Percentiles rank a stretch among this genome's conserved stretches.
Evolutionary conservation across 2,329 filamentous ascomycete species (phyloP).

Genomic region (Aspergillus eucalypticola): DNA sequence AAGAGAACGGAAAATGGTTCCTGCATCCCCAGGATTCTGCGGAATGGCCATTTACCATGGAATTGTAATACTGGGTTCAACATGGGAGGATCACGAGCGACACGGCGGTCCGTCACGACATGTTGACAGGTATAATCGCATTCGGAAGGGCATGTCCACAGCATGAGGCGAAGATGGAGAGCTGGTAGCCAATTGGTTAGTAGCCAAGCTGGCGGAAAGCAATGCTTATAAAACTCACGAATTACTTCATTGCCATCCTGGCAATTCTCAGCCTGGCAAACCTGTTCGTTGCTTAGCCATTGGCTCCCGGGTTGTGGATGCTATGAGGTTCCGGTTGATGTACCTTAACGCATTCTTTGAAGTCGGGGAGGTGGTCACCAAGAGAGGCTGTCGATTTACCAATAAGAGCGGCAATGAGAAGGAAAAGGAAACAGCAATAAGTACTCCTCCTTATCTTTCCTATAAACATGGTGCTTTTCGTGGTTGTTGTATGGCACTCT

Average conservation of each 20-base stretch:
- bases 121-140: slow-evolving; percentile 99
- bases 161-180: slow-evolving; percentile 76
- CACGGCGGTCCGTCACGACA: slow-evolving; percentile 74
- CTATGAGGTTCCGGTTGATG: slow-evolving; percentile 23
- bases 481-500: slow-evolving; percentile 16
- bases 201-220: slow-evolving; percentile 10
- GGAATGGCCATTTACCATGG: slow-evolving; percentile 98
- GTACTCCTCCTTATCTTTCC: slow-evolving; percentile 21
- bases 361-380: slow-evolving; percentile 85
- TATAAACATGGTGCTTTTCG: slow-evolving; percentile 31
- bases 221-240: slow-evolving; percentile 57
- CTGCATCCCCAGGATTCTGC: slow-evolving; percentile 86
- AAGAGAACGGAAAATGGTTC: slow-evolving; percentile 94
- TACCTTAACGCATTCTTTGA: slow-evolving; percentile 83
- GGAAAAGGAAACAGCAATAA: slow-evolving; percentile 31
- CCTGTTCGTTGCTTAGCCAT: slow-evolving; percentile 51
- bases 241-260: slow-evolving; percentile 65
- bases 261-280: slow-evolving; percentile 82
- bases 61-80: slow-evolving; percentile 77
- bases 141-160: slow-evolving; percentile 91
- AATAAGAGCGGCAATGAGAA: slow-evolving; percentile 36
- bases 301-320: not conserved
- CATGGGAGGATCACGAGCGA: slow-evolving; percentile 64
- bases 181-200: slow-evolving; percentile 54
- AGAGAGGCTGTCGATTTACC: slow-evolving; percentile 64